Conservation (phyloP, 2,329 filamentous ascomycete species). For the Coccinonectria pachysandricola region DNA sequence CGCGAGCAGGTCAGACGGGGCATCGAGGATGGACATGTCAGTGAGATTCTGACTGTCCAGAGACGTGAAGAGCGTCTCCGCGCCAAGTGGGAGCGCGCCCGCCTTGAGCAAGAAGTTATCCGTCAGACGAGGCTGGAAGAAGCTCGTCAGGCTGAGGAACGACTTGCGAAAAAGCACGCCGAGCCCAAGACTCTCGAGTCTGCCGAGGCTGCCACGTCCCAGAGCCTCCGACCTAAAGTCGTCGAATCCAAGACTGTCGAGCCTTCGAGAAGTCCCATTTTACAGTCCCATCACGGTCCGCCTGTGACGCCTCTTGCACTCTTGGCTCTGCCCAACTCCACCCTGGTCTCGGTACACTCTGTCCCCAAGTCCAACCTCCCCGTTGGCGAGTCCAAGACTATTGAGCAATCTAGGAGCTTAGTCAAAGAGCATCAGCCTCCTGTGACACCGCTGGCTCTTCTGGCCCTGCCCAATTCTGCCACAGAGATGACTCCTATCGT, state of each 20-base stretch:
- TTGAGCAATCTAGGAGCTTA: constrained; percentile 2
- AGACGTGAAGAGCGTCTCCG: constrained; percentile 71
- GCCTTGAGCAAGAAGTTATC: constrained; percentile 74
- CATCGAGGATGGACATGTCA: constrained; percentile 55
- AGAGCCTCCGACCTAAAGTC: too few species aligned
- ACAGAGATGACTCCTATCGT: too few species aligned
- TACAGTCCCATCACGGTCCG: constrained; percentile 8
- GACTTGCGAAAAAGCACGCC: too few species aligned
- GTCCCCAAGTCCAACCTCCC: too few species aligned
- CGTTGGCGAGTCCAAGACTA: constrained; percentile 2
- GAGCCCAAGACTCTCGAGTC: constrained; percentile 7
- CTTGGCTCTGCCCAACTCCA: constrained; percentile 46
- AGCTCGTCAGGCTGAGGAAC: constrained; percentile 21
- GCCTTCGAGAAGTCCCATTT: not conserved
- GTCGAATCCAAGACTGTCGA: constrained; percentile 3
- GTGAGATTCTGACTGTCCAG: constrained; percentile 68
- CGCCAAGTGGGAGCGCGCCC: constrained; percentile 87
- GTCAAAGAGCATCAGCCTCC: constrained; percentile 21
- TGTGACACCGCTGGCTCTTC: constrained; percentile 34
- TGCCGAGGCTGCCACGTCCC: too few species aligned
- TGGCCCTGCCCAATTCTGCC: constrained; percentile 46
- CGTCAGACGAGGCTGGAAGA: constrained; percentile 52
- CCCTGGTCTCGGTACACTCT: too few species aligned
- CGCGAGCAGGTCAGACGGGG: constrained; percentile 67
- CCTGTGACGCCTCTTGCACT: constrained; percentile 37